Percentiles rank a stretch among this genome's conserved stretches.
phyloP scores from a whole-genome alignment of 2,329 filamentous ascomycete species.

The Apiospora malaysiana region DNA sequence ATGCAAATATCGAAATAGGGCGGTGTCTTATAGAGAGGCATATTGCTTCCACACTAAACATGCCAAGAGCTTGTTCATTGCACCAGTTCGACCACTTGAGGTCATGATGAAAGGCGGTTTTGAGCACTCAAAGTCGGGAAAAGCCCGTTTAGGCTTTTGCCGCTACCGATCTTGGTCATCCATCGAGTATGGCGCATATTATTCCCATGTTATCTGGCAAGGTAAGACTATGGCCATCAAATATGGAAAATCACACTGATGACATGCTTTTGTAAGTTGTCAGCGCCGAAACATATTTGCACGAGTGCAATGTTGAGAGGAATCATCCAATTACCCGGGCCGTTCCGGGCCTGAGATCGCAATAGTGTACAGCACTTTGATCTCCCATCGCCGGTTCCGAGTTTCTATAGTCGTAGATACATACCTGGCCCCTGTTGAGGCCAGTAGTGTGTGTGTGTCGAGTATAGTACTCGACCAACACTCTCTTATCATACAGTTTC shows the following conservation, averaged over 20 bases:
- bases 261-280: not conserved
- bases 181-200: not conserved
- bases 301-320: not conserved
- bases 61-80: not conserved
- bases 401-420: constrained; percentile 14
- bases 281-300: not conserved
- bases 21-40: not conserved
- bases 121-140: not conserved
- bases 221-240: not conserved
- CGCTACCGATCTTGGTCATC: too few species aligned
- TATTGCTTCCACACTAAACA: not conserved
- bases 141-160: not conserved
- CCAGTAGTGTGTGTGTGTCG: constrained; percentile 1
- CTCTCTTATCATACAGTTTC: not conserved
- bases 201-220: not conserved
- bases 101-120: not conserved
- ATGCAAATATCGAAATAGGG: not conserved
- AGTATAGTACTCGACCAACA: not conserved
- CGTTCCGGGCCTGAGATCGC: not conserved
- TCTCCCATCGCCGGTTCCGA: not conserved
- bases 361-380: constrained; percentile 4
- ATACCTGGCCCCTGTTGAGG: not conserved
- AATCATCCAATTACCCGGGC: constrained; percentile 18
- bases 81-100: not conserved
- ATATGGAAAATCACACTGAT: not conserved